A percentile compares a stretch with the other conserved stretches of the same genome.
Evolutionary conservation across 345 rosid species (phyloP).

Genomic region (Lagerstroemia speciosa): DNA sequence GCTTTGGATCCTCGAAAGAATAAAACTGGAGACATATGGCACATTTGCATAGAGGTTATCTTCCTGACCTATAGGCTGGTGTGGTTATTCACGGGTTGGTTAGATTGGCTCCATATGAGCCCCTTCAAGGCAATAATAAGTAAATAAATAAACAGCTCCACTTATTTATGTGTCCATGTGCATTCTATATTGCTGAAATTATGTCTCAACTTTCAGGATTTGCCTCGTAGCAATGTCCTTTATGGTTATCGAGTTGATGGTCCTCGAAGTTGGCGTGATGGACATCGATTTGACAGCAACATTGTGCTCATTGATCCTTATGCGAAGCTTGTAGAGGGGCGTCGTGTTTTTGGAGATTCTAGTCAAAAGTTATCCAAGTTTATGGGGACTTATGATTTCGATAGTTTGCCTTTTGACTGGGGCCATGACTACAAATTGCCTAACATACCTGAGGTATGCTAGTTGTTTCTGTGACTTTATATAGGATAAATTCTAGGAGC

Average conservation of each 20-base stretch:
- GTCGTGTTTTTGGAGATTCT: slow-evolving; percentile 59
- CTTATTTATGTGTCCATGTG: neutral
- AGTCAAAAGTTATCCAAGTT: slow-evolving; percentile 48
- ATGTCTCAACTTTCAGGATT: slow-evolving; percentile 36
- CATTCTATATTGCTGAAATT: slow-evolving; percentile 12
- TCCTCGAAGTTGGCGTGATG: slow-evolving; percentile 68
- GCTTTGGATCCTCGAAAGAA: slow-evolving; percentile 59
- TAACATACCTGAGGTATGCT: slow-evolving; percentile 63
- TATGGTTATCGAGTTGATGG: slow-evolving; percentile 88
- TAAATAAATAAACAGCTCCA: neutral
- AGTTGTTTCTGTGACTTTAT: slow-evolving; percentile 2
- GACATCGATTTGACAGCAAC: slow-evolving; percentile 69
- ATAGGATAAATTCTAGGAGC: neutral
- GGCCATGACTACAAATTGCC: slow-evolving; percentile 65
- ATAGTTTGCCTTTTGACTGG: slow-evolving; percentile 74
- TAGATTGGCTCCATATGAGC: neutral
- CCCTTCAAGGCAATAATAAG: neutral
- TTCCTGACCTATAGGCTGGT: neutral
- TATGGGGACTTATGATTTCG: slow-evolving; percentile 81
- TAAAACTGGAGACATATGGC: slow-evolving; percentile 92
- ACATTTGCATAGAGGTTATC: slow-evolving; percentile 62
- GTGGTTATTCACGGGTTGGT: neutral
- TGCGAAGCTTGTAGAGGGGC: slow-evolving; percentile 86
- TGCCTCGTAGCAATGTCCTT: slow-evolving; percentile 59
- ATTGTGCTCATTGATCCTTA: slow-evolving; percentile 74